A percentile compares a stretch with the other conserved stretches of the same genome.
Conservation (phyloP, 2,329 filamentous ascomycete species). For the Aspergillus sp. region DNA sequence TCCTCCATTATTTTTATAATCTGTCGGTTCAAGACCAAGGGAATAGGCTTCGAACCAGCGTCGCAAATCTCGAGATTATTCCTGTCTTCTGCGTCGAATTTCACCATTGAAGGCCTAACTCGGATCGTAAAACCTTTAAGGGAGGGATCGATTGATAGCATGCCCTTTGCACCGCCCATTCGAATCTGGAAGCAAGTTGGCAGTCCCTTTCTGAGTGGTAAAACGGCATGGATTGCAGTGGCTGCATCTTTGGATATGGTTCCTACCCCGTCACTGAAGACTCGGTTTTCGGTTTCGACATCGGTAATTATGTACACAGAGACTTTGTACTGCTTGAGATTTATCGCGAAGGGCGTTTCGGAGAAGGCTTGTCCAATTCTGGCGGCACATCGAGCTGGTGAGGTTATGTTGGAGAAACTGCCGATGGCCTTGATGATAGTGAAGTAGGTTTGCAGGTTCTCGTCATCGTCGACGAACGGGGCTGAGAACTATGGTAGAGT, state of each 20-base stretch:
- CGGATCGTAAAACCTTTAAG: slow-evolving; percentile 59
- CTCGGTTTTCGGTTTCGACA: slow-evolving; percentile 40
- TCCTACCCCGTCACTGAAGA: slow-evolving; percentile 79
- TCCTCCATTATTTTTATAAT: slow-evolving; percentile 87
- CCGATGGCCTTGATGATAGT: slow-evolving; percentile 50
- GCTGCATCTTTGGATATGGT: slow-evolving; percentile 65
- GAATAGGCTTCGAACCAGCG: slow-evolving; percentile 64
- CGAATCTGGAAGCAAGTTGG: slow-evolving; percentile 75
- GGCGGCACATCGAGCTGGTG: slow-evolving; percentile 58
- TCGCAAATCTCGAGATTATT: slow-evolving; percentile 42
- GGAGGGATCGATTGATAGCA: slow-evolving; percentile 68
- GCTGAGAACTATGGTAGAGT: slow-evolving; percentile 40
- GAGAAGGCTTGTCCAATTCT: slow-evolving; percentile 68
- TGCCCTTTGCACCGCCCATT: slow-evolving; percentile 72
- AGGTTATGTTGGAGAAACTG: slow-evolving; percentile 51
- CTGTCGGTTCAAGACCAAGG: slow-evolving; percentile 72
- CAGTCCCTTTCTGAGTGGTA: slow-evolving; percentile 48
- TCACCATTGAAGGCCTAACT: slow-evolving; percentile 74
- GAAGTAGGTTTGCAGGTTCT: slow-evolving; percentile 31
- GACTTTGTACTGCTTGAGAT: slow-evolving; percentile 35
- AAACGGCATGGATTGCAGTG: slow-evolving; percentile 55
- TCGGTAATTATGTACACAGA: slow-evolving; percentile 23
- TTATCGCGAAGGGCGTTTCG: slow-evolving; percentile 66
- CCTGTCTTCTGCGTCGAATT: slow-evolving; percentile 65
- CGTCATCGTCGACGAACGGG: slow-evolving; percentile 43